Percentiles rank a stretch among this genome's conserved stretches.
Evolutionary conservation across 2,329 filamentous ascomycete genomes (phyloP).

Genomic region (Pseudonectria buxi): DNA sequence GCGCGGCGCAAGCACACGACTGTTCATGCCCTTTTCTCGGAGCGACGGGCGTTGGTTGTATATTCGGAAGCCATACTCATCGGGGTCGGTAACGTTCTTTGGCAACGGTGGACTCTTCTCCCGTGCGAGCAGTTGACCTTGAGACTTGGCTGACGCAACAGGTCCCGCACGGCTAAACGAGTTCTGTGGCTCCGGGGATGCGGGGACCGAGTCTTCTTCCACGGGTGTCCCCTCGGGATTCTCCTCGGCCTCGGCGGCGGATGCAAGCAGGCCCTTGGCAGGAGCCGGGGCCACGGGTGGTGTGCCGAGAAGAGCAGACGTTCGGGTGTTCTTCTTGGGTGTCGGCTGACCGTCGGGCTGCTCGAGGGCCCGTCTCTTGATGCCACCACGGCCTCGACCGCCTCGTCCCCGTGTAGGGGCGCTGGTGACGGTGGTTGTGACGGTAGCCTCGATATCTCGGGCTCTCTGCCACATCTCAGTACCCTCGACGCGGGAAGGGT

Average conservation of each 20-base stretch:
- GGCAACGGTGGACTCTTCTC: conserved; percentile 33
- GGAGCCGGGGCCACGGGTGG: conserved; percentile 23
- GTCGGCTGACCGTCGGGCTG: conserved; percentile 43
- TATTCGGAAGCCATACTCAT: conserved; percentile 45
- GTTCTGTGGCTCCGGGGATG: conserved; percentile 28
- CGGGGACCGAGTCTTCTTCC: conserved; percentile 30
- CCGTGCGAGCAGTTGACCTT: conserved; percentile 26
- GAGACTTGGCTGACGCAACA: conserved; percentile 17
- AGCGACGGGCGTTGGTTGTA: conserved; percentile 34
- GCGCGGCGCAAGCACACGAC: conserved; percentile 43
- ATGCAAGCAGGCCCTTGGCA: conserved; percentile 33
- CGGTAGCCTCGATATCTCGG: conserved; percentile 32
- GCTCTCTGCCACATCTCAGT: conserved; percentile 36
- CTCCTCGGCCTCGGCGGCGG: conserved; percentile 30
- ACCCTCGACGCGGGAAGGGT: conserved; percentile 36
- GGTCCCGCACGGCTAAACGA: conserved; percentile 21
- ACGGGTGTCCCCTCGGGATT: conserved; percentile 28
- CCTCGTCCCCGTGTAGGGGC: conserved; percentile 26
- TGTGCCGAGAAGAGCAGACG: conserved; percentile 24
- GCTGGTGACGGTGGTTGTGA: conserved; percentile 22
- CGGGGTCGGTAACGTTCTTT: conserved; percentile 38
- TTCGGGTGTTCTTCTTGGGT: conserved; percentile 40
- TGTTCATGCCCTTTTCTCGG: conserved; percentile 40
- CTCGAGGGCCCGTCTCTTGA: conserved; percentile 46
- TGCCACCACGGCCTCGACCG: conserved; percentile 24